phyloP scores from a whole-genome alignment of 306 rosid species.

The Cicer cuneatum region DNA sequence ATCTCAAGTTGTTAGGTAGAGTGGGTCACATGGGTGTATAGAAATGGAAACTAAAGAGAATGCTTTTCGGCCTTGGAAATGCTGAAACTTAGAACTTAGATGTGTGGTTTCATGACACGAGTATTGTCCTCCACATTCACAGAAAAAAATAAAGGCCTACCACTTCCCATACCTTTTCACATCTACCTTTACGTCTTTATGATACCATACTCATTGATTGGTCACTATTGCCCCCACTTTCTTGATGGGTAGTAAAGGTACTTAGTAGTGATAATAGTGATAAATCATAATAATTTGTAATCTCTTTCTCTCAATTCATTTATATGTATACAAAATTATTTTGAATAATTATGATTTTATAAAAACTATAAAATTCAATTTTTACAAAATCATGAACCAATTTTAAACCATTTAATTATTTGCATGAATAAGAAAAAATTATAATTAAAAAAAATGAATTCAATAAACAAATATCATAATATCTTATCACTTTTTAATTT shows the following conservation, averaged over 20 bases:
- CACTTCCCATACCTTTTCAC: conserved; percentile 42
- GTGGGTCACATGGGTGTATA: conserved; percentile 58
- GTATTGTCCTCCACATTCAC: conserved; percentile 46
- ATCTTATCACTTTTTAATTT: no score
- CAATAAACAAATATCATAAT: no score
- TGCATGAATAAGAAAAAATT: no score
- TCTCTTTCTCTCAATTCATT: not conserved
- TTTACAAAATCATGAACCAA: no score
- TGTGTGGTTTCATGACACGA: conserved; percentile 66
- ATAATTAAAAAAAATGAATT: no score
- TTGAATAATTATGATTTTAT: no score
- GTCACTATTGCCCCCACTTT: conserved; percentile 41
- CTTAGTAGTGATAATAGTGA: no score
- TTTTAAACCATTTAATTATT: no score
- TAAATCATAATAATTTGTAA: not conserved
- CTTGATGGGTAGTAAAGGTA: not conserved
- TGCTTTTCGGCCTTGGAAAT: conserved; percentile 10
- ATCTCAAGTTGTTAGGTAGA: not conserved
- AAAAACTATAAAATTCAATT: no score
- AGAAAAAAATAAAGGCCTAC: not conserved
- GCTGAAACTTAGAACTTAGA: not conserved
- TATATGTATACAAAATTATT: no score
- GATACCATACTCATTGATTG: conserved; percentile 38
- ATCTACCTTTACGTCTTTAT: conserved; percentile 56
- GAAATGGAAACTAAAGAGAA: conserved; percentile 20